Evolutionary conservation across 2,329 filamentous ascomycete genomes (phyloP), one percentile per base, ranked within the genome.

Genomic region (Diaporthe velutina): DNA sequence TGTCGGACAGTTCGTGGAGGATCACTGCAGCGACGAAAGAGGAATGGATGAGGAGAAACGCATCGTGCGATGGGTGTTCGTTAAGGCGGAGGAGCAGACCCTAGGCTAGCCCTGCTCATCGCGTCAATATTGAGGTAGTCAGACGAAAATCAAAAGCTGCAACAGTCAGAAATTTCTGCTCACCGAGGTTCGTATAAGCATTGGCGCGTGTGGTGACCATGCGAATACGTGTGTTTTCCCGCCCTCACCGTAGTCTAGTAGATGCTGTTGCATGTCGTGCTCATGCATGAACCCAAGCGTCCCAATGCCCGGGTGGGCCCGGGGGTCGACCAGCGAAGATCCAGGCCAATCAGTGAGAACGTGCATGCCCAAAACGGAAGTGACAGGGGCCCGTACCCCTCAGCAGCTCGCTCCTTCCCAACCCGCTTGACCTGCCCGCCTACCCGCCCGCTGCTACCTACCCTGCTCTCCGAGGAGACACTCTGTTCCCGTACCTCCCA

Each of bases 301-400:
- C 10, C 40, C 61, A 35, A 48, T 35, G 22, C 42, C 2, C 30
- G 22, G 61, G 45, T 28, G 64, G 45, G 64, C 28, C 28, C 30
- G 17, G 30, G 48, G 45, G 25, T 22, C 22, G n/a, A 38, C 13
- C 45, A 52, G 45, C 22, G 17, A 7, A 22, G 45, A 33, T 52
- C 45, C 45, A 67, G 64, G 64, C 64, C 64, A 67, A 67, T 67
- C 45, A 52, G 13, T 67, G 22, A 4, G 13, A 67, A 35, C 30
- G 8, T 45, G 45, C 8, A 5, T 40, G 45, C 64, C 64, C 45
- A 67, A 67, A 67, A 22, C 12, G 64, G 64, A 50, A 67, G 64
- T 52, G 8, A 15, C 30, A 38, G 40, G 64, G 64, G 64, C 8
- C 8, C n/a, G 2, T 38, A 38, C 45, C 64, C 45, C 45, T 67